Percentiles rank a stretch among this genome's conserved stretches.
Evolutionary conservation across 805 yeast genomes (phyloP).

Genomic region (Torulaspora maleeae): DNA sequence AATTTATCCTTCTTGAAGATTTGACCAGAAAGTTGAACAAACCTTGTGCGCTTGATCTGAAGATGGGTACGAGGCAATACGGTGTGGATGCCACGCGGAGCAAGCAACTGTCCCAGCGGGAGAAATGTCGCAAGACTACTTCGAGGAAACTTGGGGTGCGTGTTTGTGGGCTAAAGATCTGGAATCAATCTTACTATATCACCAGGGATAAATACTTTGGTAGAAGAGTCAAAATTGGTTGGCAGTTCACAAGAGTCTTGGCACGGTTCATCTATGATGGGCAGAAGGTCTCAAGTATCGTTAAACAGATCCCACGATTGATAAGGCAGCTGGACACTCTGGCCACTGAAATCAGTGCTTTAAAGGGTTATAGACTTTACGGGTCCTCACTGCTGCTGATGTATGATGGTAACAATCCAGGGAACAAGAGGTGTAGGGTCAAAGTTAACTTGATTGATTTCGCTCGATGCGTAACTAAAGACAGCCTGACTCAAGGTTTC

Average conservation of each 20-base stretch:
- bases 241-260: conserved; percentile 70
- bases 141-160: conserved; percentile 81
- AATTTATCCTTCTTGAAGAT: conserved; percentile 86
- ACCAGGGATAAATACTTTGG: conserved; percentile 92
- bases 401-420: conserved; percentile 61
- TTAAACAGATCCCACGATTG: conserved; percentile 62
- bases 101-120: conserved; percentile 73
- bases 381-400: conserved; percentile 86
- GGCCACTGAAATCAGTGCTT: conserved; percentile 46
- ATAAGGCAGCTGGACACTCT: conserved; percentile 58
- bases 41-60: conserved; percentile 91
- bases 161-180: conserved; percentile 90
- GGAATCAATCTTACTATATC: conserved; percentile 54
- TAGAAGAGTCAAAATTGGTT: conserved; percentile 63
- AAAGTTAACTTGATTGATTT: conserved; percentile 84
- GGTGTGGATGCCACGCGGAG: conserved; percentile 82
- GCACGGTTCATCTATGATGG: conserved; percentile 82
- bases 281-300: conserved; percentile 47
- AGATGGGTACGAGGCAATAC: conserved; percentile 98
- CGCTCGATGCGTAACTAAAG: conserved; percentile 83
- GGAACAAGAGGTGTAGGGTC: conserved; percentile 25
- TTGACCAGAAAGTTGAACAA: conserved; percentile 72
- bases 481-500: conserved; percentile 40
- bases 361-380: conserved; percentile 79
- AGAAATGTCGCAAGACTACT: conserved; percentile 78